Conservation (phyloP, 257 asterid genomes). For the Solanum virginianum region DNA sequence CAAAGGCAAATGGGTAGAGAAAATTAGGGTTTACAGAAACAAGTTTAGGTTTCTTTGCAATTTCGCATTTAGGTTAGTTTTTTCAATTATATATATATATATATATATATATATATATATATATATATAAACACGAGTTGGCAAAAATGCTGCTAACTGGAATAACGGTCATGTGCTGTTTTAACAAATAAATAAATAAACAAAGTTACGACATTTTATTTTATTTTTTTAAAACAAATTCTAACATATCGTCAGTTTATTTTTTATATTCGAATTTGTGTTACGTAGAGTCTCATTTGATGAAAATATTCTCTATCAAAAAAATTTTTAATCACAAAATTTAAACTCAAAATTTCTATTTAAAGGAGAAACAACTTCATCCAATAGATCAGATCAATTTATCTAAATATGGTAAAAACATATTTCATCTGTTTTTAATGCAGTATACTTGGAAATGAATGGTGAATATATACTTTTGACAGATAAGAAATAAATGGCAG, state of each 20-base stretch:
- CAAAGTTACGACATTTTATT: background rate
- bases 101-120: background rate
- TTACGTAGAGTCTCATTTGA: rapidly evolving
- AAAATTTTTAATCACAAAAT: rapidly evolving
- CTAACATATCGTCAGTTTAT: background rate
- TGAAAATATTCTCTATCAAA: no score
- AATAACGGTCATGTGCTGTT: slow-evolving; percentile 31
- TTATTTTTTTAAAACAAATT: background rate
- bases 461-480: background rate
- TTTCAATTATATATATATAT: background rate
- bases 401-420: background rate
- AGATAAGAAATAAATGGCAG: background rate
- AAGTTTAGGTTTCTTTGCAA: slow-evolving; percentile 24
- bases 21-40: slow-evolving; percentile 23
- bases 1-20: background rate
- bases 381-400: rapidly evolving
- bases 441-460: background rate
- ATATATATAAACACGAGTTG: background rate
- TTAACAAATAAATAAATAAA: background rate
- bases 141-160: slow-evolving; percentile 29
- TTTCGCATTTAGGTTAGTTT: slow-evolving; percentile 5
- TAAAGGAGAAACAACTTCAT: no score
- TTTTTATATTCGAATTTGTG: no score
- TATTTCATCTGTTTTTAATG: background rate
- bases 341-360: rapidly evolving